Evolutionary conservation across 1,139 yeast species (phyloP).

Genomic region (Debaryomyces psychrophilus): DNA sequence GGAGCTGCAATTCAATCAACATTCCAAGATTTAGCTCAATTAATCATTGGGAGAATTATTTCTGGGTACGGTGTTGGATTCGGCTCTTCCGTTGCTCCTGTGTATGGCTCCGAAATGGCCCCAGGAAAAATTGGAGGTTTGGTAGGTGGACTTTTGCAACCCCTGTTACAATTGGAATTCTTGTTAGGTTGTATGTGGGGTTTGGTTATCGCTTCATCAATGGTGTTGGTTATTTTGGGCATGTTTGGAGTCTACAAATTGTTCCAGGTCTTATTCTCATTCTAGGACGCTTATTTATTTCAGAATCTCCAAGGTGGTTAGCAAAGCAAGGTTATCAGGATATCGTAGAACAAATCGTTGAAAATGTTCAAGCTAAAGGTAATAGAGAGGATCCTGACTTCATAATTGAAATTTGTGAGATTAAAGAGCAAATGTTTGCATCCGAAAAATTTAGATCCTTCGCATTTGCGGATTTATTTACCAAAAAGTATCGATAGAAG

Average conservation of each 20-base stretch:
- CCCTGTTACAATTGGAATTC: slow-evolving; percentile 45
- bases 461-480: slow-evolving; percentile 32
- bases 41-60: slow-evolving; percentile 53
- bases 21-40: slow-evolving; percentile 33
- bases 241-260: slow-evolving; percentile 58
- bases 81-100: slow-evolving; percentile 61
- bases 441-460: slow-evolving; percentile 31
- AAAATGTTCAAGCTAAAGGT: slow-evolving; percentile 34
- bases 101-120: slow-evolving; percentile 57
- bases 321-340: slow-evolving; percentile 41
- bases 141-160: slow-evolving; percentile 47
- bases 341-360: slow-evolving; percentile 34
- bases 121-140: slow-evolving; percentile 57
- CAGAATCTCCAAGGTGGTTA: slow-evolving; percentile 43
- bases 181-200: slow-evolving; percentile 42
- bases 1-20: slow-evolving; percentile 41
- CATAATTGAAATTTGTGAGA: slow-evolving; percentile 35
- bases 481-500: slow-evolving; percentile 32
- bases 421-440: slow-evolving; percentile 34
- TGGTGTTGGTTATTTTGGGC: slow-evolving; percentile 49
- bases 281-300: slow-evolving; percentile 40
- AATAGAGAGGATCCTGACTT: slow-evolving; percentile 35
- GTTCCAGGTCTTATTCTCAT: slow-evolving; percentile 54
- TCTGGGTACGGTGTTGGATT: slow-evolving; percentile 63
- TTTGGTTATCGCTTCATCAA: slow-evolving; percentile 39